Evolutionary conservation across 164 flowering plant genomes (phyloP), one percentile per base, ranked within the genome.

Genomic region (Sextonia rubra): DNA sequence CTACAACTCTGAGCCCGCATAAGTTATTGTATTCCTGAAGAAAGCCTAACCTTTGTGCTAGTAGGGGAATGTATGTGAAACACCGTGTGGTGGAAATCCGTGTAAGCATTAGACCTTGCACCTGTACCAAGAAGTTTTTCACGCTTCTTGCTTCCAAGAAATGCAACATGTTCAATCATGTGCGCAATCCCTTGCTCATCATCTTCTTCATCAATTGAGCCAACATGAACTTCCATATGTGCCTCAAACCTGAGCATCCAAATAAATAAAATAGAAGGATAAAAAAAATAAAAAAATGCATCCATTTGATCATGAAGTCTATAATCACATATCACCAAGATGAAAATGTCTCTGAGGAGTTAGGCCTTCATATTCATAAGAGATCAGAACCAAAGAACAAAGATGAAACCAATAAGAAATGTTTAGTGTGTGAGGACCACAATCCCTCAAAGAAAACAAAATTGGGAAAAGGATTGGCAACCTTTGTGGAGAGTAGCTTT

Each of bases 101-200:
- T 96, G 80, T 96, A 96, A 66, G 99, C 99, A 88, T 96, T 96
- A 69, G 99, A 96, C n/a, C 98, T 85, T 47, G 99, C 97, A 32
- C 99, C 99, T 15, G 98, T 93, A 29, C 97, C 98, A 66, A 96
- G 91, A 80, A 96, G 97, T 77, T 91, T 89, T 81, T 96, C 99
- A 79, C 99, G 96, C 82, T 96, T 96, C 84, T 96, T 96, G 81
- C 99, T 96, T 75, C 99, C 99, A 77, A 96, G 90, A 77, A 96
- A 96, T 70, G 98, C 98, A 72, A 96, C 99, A 82, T 96, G 99
- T 78, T 96, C 99, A 80, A 96, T 96, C 99, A 96, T 96, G 80
- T 96, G 99, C 15, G 99, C 99, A 78, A 96, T 90, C 71, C 99
- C 99, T 80, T 96, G 99, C 80, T 96, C 99, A 81, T 96, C 99